Evolutionary conservation across 2,329 filamentous ascomycete genomes (phyloP).

Genomic region (Fusarium pseudograminearum): DNA sequence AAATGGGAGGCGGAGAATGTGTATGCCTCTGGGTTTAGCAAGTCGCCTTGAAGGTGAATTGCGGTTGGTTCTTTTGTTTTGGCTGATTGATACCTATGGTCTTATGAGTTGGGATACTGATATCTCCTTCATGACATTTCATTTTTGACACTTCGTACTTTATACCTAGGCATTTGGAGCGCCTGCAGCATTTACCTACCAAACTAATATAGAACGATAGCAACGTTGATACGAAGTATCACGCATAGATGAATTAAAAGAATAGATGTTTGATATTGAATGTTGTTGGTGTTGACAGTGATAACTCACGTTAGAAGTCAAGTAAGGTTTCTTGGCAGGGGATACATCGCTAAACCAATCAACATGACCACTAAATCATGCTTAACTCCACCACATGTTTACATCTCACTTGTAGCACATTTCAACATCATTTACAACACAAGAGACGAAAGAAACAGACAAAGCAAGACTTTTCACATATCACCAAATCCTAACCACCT

Average conservation of each 20-base stretch:
- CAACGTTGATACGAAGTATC: constrained; percentile 27
- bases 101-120: constrained; percentile 9
- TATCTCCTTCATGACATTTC: constrained; percentile 20
- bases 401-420: constrained; percentile 22
- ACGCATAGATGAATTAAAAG: constrained; percentile 36
- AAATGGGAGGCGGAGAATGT: constrained; percentile 68
- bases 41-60: constrained; percentile 23
- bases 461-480: neutral
- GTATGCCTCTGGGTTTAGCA: constrained; percentile 51
- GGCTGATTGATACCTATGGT: constrained; percentile 18
- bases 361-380: neutral
- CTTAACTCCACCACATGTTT: constrained; percentile 18
- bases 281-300: neutral
- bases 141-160: constrained; percentile 10
- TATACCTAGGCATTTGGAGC: constrained; percentile 35
- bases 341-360: constrained; percentile 14
- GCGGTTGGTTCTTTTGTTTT: neutral
- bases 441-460: neutral
- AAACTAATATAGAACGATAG: constrained; percentile 8
- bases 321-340: neutral
- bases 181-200: constrained; percentile 23
- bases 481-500: neutral
- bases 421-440: constrained; percentile 9
- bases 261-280: constrained; percentile 1
- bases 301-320: neutral